A percentile compares a stretch with the other conserved stretches of the same genome.
Evolutionary conservation across 108 stramenopile genomes (phyloP).

Genomic region (Bacterosira constricta): DNA sequence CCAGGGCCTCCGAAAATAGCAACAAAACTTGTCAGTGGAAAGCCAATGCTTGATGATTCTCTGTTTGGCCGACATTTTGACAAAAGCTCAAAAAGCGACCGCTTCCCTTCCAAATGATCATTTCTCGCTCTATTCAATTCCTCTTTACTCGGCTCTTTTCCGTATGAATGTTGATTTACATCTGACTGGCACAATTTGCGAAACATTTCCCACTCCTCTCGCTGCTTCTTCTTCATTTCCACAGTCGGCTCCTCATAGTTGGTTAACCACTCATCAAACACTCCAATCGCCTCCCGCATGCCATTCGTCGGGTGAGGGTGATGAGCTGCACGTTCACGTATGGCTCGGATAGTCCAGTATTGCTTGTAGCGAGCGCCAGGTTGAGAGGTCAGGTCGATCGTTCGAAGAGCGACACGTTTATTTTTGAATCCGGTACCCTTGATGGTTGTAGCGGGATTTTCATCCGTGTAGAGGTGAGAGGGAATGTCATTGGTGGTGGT

Average conservation of each 20-base stretch:
- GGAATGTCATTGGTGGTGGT: not conserved
- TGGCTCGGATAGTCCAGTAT: constrained; percentile 42
- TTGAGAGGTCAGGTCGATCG: constrained; percentile 30
- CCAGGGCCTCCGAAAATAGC: constrained; percentile 34
- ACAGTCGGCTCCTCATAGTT: constrained; percentile 16
- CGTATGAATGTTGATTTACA: constrained; percentile 28
- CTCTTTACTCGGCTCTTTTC: constrained; percentile 28
- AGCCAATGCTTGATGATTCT: not conserved
- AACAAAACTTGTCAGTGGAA: constrained; percentile 36
- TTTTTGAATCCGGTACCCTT: constrained; percentile 44
- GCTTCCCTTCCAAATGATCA: constrained; percentile 6
- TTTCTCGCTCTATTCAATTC: constrained; percentile 23
- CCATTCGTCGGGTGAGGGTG: constrained; percentile 24
- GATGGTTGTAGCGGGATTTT: constrained; percentile 39
- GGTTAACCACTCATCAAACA: constrained; percentile 35
- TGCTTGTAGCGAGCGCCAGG: constrained; percentile 34
- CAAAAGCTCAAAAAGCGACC: constrained; percentile 11
- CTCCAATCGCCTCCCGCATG: constrained; percentile 26
- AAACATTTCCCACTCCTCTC: constrained; percentile 23
- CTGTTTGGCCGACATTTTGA: not conserved
- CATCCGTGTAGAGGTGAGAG: constrained; percentile 29
- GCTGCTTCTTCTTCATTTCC: constrained; percentile 4
- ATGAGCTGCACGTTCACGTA: constrained; percentile 33
- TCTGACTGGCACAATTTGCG: constrained; percentile 9
- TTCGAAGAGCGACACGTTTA: constrained; percentile 14